Percentiles rank a stretch among this genome's conserved stretches.
Evolutionary conservation across 495 filamentous ascomycete species (phyloP).

Genomic region (Cercophora sp.): DNA sequence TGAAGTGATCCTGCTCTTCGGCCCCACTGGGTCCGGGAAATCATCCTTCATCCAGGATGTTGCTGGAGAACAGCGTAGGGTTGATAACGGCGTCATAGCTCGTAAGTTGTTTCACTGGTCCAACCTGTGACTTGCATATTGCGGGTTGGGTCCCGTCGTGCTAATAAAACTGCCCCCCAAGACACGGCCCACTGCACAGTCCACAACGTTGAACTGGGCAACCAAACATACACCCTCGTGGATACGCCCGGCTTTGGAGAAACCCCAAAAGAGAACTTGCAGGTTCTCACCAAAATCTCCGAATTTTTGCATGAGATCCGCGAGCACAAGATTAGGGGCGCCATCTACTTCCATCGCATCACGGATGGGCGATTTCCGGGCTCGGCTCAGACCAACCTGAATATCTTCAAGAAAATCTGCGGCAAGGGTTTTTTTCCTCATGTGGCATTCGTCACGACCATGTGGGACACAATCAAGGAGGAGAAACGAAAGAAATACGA

Average conservation of each 20-base stretch:
- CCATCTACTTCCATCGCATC: neutral
- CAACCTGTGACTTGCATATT: too few species aligned
- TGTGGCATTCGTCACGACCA: neutral
- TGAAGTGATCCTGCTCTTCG: neutral
- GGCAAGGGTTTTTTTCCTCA: neutral
- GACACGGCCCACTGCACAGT: neutral
- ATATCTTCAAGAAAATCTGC: neutral
- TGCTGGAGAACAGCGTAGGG: neutral
- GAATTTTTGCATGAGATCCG: neutral
- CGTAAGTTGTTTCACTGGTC: too few species aligned
- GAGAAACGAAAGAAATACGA: too few species aligned
- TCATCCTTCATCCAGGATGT: neutral
- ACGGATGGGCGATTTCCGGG: neutral
- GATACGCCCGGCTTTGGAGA: neutral
- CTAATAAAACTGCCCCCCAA: neutral
- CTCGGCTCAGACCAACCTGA: too few species aligned
- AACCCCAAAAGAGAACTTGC: neutral
- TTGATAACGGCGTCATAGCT: neutral
- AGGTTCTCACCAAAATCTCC: neutral
- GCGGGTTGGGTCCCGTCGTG: neutral
- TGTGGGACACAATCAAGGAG: neutral
- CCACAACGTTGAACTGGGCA: neutral
- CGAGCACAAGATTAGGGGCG: neutral
- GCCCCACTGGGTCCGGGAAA: neutral
- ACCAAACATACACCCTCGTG: neutral